Conservation (phyloP, 148 eudicot genomes). For the Selenicereus undatus region DNA sequence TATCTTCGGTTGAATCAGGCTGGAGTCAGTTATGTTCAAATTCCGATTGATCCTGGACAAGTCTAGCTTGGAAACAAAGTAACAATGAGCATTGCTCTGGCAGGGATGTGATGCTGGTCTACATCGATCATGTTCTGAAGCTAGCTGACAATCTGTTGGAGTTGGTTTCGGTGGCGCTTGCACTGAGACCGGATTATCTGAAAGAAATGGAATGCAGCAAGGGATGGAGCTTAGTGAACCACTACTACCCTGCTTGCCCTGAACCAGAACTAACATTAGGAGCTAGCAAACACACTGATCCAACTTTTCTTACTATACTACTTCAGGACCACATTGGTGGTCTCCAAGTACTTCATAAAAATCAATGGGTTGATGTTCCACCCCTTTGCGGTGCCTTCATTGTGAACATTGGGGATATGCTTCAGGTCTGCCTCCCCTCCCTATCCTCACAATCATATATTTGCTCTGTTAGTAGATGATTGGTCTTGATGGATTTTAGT, state of each 20-base stretch:
- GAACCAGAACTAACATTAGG: conserved; percentile 46
- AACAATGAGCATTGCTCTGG: background rate
- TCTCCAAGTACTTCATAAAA: conserved; percentile 41
- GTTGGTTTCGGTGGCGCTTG: conserved; percentile 40
- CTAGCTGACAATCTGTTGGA: conserved; percentile 20
- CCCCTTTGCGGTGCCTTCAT: conserved; percentile 37
- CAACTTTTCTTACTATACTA: conserved; percentile 33
- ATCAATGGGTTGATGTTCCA: conserved; percentile 44
- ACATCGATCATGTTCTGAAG: conserved; percentile 2
- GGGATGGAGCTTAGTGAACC: conserved; percentile 19
- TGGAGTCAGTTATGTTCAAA: too few species aligned
- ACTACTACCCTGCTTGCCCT: conserved; percentile 56
- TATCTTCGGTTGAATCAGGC: too few species aligned
- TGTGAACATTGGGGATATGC: conserved; percentile 44
- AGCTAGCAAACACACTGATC: conserved; percentile 36
- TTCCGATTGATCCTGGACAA: too few species aligned
- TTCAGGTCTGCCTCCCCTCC: conserved; percentile 27
- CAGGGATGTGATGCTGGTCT: conserved; percentile 17
- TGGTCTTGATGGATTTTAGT: too few species aligned
- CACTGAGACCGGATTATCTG: conserved; percentile 28
- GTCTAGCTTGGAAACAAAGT: too few species aligned
- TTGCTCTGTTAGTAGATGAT: too few species aligned
- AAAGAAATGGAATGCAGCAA: conserved; percentile 23
- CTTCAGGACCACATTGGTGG: conserved; percentile 42
- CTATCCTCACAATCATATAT: too few species aligned